Evolutionary conservation across 768 basidiomycete species (phyloP).

Genomic region (Lentinula sp.): DNA sequence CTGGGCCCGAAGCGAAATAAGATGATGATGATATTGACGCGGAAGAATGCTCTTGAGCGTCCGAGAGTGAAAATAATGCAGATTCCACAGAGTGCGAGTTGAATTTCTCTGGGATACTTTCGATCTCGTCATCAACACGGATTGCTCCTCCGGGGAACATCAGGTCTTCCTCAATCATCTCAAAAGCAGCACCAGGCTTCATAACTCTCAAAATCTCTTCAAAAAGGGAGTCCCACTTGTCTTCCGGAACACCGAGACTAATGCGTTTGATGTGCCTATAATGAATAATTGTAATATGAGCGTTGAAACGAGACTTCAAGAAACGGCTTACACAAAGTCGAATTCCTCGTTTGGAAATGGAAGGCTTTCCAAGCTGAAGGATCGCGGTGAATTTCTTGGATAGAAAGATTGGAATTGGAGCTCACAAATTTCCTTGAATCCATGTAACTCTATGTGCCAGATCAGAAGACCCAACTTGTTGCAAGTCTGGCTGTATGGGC

Average conservation of each 20-base stretch:
- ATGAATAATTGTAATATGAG: not conserved
- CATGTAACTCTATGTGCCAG: constrained; percentile 60
- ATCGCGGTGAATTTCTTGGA: not conserved
- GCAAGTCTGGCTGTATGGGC: constrained; percentile 65
- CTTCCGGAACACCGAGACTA: constrained; percentile 69
- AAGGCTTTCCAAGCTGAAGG: constrained; percentile 53
- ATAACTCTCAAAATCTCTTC: constrained; percentile 69
- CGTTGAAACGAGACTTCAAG: not conserved
- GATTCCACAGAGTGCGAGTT: not conserved
- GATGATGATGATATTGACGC: not conserved
- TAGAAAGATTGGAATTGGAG: constrained; percentile 7
- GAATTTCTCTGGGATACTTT: not conserved
- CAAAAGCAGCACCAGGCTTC: constrained; percentile 69
- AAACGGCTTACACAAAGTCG: constrained; percentile 59
- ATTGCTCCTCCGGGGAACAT: constrained; percentile 52
- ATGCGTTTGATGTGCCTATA: constrained; percentile 64
- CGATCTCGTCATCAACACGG: constrained; percentile 24
- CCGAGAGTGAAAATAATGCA: not conserved
- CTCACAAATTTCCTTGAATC: constrained; percentile 71
- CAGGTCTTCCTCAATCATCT: constrained; percentile 74
- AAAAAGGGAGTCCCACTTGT: constrained; percentile 69
- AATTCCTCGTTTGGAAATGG: constrained; percentile 72
- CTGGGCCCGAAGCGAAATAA: not conserved
- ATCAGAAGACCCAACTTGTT: constrained; percentile 49
- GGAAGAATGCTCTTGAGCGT: not conserved